Evolutionary conservation across 257 asterid genomes (phyloP).

Genomic region (Gentiana dahurica): DNA sequence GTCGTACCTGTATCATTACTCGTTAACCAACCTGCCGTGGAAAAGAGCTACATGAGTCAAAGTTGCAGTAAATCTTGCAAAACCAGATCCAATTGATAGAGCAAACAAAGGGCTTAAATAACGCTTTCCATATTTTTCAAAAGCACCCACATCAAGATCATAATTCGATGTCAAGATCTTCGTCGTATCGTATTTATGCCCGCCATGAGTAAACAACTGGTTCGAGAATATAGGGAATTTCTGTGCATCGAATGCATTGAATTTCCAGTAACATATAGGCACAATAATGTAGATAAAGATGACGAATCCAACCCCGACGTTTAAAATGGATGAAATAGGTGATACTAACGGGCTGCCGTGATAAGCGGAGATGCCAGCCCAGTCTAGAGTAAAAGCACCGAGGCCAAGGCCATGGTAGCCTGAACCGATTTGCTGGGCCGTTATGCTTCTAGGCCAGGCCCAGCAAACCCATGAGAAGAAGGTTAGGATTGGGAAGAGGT

Average conservation of each 20-base stretch:
- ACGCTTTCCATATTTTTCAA: constrained; percentile 53
- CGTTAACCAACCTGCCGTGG: constrained; percentile 54
- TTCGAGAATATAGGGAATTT: constrained; percentile 83
- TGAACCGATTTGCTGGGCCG: constrained; percentile 88
- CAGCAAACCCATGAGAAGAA: constrained; percentile 96
- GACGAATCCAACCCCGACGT: constrained; percentile 64
- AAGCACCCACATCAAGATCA: constrained; percentile 61
- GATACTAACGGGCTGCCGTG: constrained; percentile 90
- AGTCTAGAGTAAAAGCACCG: constrained; percentile 87
- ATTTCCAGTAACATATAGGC: constrained; percentile 88
- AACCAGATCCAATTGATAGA: constrained; percentile 81
- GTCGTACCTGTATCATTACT: no score
- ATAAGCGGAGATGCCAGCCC: constrained; percentile 92
- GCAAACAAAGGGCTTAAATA: constrained; percentile 80
- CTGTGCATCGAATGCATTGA: constrained; percentile 58
- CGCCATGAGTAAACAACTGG: constrained; percentile 51
- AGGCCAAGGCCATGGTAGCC: constrained; percentile 89
- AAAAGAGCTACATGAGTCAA: constrained; percentile 74
- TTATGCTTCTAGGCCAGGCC: constrained; percentile 73
- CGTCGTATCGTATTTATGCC: constrained; percentile 57
- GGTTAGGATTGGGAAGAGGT: constrained; percentile 59
- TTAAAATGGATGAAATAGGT: constrained; percentile 63
- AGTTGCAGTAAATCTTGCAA: constrained; percentile 72
- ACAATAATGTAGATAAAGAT: constrained; percentile 74
- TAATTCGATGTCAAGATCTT: constrained; percentile 65